Percentiles rank a stretch among this genome's conserved stretches.
Conservation (phyloP, 345 rosid genomes). For the Moringa oleifera region DNA sequence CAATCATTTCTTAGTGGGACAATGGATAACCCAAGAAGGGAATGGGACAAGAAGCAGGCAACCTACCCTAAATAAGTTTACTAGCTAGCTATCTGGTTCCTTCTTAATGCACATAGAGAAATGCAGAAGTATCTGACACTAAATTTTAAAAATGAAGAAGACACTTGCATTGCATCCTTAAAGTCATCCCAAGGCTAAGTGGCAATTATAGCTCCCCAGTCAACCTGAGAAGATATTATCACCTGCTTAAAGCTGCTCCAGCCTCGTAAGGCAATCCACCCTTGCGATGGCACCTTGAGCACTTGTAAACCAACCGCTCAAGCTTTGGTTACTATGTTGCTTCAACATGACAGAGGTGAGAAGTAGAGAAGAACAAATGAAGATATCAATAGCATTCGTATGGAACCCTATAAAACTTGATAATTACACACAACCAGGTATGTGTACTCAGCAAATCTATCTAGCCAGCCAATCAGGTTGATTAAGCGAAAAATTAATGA, state of each 20-base stretch:
- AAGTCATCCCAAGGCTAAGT: not conserved
- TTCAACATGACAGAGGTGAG: not conserved
- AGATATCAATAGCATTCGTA: too few relatives aligned
- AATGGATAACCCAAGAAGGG: slow-evolving; percentile 1
- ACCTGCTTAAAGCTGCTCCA: not conserved
- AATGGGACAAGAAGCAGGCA: slow-evolving; percentile 4
- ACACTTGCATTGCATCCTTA: not conserved
- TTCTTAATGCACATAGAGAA: not conserved
- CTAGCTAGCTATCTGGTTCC: slow-evolving; percentile 9
- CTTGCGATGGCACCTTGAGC: not conserved
- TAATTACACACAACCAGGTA: too few relatives aligned
- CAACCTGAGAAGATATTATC: not conserved
- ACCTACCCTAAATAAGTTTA: not conserved
- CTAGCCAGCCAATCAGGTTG: too few relatives aligned
- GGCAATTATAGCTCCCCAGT: not conserved
- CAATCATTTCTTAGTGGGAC: slow-evolving; percentile 1
- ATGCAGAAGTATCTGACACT: not conserved
- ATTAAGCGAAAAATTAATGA: too few relatives aligned
- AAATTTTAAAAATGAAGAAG: not conserved
- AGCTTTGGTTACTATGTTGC: not conserved
- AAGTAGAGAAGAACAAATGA: too few relatives aligned
- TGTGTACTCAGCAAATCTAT: too few relatives aligned
- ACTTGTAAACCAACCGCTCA: not conserved
- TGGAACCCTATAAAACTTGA: too few relatives aligned
- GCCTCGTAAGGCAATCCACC: not conserved